Evolutionary conservation across 768 basidiomycete genomes (phyloP).

Genomic region (Phaffia australis): DNA sequence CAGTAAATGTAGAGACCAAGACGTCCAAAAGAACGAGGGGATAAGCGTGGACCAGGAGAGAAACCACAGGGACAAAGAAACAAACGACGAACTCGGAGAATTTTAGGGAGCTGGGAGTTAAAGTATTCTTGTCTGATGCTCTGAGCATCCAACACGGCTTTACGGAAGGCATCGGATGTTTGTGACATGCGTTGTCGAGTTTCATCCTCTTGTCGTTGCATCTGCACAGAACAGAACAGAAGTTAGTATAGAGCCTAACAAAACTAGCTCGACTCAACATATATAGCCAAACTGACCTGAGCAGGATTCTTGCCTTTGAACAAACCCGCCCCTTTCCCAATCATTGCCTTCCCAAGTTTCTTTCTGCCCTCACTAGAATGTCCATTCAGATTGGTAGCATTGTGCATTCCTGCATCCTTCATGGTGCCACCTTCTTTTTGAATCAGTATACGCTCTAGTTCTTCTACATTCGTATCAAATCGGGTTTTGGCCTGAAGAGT

Average conservation of each 20-base stretch:
- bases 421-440: conserved; percentile 91
- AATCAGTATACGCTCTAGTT: conserved; percentile 78
- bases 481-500: conserved; percentile 54
- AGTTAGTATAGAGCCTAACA: background rate
- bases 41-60: background rate
- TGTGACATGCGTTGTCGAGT: conserved; percentile 71
- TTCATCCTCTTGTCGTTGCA: conserved; percentile 90
- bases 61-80: background rate
- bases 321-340: conserved; percentile 67
- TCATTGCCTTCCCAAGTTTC: conserved; percentile 79
- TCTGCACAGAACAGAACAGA: conserved; percentile 42
- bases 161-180: conserved; percentile 78
- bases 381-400: conserved; percentile 36
- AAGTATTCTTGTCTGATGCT: conserved; percentile 91
- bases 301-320: conserved; percentile 88
- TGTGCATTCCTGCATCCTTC: conserved; percentile 52
- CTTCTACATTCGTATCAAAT: conserved; percentile 81
- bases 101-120: conserved; percentile 88
- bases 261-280: background rate
- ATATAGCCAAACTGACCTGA: conserved; percentile 45
- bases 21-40: background rate
- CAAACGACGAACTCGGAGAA: conserved; percentile 64
- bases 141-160: conserved; percentile 81
- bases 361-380: conserved; percentile 58
- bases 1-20: no score